These are phyloP conservation scores for Linum usitatissimum DNA, from an alignment of 345 rosid genomes.

Conservation along the genomic window DNA sequence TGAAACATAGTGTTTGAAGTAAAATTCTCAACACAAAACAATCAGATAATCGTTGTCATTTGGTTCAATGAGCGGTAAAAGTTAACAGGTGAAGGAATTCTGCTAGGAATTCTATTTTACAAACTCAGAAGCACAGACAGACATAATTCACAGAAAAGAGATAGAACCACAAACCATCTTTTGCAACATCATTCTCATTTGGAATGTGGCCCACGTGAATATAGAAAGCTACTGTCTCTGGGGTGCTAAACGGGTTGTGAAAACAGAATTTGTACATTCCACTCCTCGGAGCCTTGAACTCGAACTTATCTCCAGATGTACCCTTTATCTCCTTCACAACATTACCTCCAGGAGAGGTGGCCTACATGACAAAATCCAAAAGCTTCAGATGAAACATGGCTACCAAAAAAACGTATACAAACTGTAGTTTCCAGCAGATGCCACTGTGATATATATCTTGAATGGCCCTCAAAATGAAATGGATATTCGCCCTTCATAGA, in stretches of 20 bases:
- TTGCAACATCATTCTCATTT: constrained; percentile 83
- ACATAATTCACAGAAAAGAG: not conserved
- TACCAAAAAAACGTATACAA: not conserved
- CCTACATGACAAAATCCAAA: constrained; percentile 31
- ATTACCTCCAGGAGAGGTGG: constrained; percentile 73
- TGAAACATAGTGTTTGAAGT: not conserved
- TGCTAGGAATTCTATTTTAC: not conserved
- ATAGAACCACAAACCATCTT: constrained; percentile 52
- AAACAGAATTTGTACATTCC: constrained; percentile 98
- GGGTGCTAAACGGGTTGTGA: constrained; percentile 75
- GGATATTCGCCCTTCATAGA: not conserved
- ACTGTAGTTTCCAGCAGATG: not conserved
- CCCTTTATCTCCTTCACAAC: constrained; percentile 56
- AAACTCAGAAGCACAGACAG: not conserved
- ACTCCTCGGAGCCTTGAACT: constrained; percentile 78
- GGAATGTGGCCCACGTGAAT: constrained; percentile 97
- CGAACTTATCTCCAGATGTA: constrained; percentile 92
- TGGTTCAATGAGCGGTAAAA: not conserved
- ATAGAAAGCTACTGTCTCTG: constrained; percentile 88
- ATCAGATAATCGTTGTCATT: not conserved
- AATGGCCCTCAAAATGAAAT: not conserved
- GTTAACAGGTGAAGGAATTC: not conserved
- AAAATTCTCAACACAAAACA: not conserved
- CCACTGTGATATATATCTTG: not conserved
- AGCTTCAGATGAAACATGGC: not conserved